These are phyloP conservation scores for Nothophoma quercina DNA, from an alignment of 2,329 filamentous ascomycete genomes.

Conservation along the genomic window DNA sequence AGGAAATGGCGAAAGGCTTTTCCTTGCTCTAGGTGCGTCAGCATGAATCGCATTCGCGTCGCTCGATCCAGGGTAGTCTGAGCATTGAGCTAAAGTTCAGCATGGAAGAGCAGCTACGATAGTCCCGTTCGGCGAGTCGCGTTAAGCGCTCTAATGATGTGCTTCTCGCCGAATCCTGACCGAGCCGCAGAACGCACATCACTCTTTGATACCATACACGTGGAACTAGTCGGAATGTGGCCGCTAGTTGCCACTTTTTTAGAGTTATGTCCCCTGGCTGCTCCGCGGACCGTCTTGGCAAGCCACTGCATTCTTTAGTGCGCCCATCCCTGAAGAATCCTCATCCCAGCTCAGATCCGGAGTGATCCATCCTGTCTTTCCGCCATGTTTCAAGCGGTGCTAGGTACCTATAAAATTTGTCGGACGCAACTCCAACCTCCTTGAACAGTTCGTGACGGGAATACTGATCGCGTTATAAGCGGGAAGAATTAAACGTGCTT, in stretches of 20 bases:
- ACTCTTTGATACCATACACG: constrained; percentile 20
- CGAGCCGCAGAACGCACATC: constrained; percentile 35
- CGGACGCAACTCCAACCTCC: constrained; percentile 31
- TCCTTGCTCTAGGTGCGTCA: constrained; percentile 37
- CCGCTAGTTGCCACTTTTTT: constrained; percentile 41
- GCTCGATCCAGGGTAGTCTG: constrained; percentile 39
- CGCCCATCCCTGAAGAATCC: constrained; percentile 5
- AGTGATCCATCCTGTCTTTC: constrained; percentile 24
- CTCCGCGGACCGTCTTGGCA: constrained; percentile 32
- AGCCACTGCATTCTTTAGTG: constrained; percentile 22
- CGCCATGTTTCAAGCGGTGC: constrained; percentile 23
- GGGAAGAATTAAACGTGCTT: constrained; percentile 26
- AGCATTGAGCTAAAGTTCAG: constrained; percentile 25
- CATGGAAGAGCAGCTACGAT: constrained; percentile 24
- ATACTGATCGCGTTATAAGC: constrained; percentile 14
- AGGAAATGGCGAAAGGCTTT: constrained; percentile 32
- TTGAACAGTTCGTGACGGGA: constrained; percentile 3
- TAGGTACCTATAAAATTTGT: constrained; percentile 20
- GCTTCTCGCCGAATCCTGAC: constrained; percentile 38
- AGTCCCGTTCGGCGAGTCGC: constrained; percentile 26
- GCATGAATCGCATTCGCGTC: constrained; percentile 38
- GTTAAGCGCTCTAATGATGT: constrained; percentile 33
- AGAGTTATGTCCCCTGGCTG: constrained; percentile 31
- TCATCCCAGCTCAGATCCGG: constrained; percentile 28
- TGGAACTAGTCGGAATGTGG: constrained; percentile 29